phyloP scores from a whole-genome alignment of 2,329 filamentous ascomycete genomes.

The Reticulascus tulasneorum region DNA sequence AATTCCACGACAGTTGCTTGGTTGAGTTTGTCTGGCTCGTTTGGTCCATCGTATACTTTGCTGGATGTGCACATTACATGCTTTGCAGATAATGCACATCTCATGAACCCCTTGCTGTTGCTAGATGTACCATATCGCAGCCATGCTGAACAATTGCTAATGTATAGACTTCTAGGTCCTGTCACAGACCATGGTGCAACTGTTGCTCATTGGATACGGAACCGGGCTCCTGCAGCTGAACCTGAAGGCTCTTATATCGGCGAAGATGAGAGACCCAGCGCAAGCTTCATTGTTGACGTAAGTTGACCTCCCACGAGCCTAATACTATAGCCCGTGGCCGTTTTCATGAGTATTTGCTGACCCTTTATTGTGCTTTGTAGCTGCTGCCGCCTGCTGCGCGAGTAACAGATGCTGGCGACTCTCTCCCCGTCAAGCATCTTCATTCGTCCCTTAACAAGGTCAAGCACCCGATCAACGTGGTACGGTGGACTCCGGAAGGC shows the following conservation, averaged over 20 bases:
- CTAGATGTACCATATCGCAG: no score
- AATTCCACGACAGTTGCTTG: neutral
- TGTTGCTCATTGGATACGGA: conserved; percentile 85
- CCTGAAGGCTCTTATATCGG: conserved; percentile 59
- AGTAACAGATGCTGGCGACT: conserved; percentile 71
- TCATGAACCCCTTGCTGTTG: no score
- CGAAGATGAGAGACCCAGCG: conserved; percentile 78
- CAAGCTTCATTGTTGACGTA: conserved; percentile 87
- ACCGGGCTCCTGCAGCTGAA: conserved; percentile 46
- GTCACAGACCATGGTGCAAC: conserved; percentile 93
- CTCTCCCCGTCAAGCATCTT: conserved; percentile 89
- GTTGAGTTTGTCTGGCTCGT: neutral
- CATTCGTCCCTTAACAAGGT: conserved; percentile 99
- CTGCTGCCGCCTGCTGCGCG: conserved; percentile 83
- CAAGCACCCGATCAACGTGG: conserved; percentile 94
- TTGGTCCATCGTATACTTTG: no score
- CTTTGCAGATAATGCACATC: no score
- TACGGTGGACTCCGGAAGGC: conserved; percentile 96
- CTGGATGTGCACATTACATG: no score
- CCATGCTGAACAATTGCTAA: no score
- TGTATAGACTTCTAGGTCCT: conserved; percentile 55
- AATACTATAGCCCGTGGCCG: neutral
- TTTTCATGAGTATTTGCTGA: conserved; percentile 7
- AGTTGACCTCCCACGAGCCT: conserved; percentile 29
- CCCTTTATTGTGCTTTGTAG: no score